A percentile compares a stretch with the other conserved stretches of the same genome.
These are phyloP conservation scores for Flammula alnicola DNA, from an alignment of 1,284 basidiomycete species.

Conservation along the genomic window DNA sequence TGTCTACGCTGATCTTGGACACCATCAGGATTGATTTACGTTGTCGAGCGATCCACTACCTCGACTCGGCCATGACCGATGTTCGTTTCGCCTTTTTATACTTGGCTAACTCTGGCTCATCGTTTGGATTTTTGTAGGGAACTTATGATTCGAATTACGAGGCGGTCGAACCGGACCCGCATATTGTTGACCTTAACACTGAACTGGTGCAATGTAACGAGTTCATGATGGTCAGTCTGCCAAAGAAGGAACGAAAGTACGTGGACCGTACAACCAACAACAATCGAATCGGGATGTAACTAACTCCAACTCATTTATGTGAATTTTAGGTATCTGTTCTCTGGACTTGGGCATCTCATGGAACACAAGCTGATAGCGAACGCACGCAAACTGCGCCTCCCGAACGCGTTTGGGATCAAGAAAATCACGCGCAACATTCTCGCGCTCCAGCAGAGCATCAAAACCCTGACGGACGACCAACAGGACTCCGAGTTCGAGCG, in stretches of 20 bases:
- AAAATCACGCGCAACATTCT: slow-evolving; percentile 93
- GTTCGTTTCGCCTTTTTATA: slow-evolving; percentile 43
- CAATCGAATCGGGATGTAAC: background rate
- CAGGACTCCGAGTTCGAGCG: slow-evolving; percentile 75
- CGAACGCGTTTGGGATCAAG: slow-evolving; percentile 81
- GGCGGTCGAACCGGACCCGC: slow-evolving; percentile 88
- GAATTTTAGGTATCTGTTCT: slow-evolving; percentile 76
- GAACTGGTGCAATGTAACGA: slow-evolving; percentile 84
- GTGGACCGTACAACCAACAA: slow-evolving; percentile 26
- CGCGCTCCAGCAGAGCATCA: slow-evolving; percentile 92
- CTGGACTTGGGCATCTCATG: slow-evolving; percentile 86
- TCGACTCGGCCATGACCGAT: slow-evolving; percentile 78
- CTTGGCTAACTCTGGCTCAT: slow-evolving; percentile 1
- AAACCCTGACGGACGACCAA: slow-evolving; percentile 70
- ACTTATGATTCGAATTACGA: slow-evolving; percentile 84
- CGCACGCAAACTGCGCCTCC: slow-evolving; percentile 72
- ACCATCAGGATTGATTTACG: slow-evolving; percentile 91
- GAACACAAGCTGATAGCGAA: slow-evolving; percentile 83
- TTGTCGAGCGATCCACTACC: slow-evolving; percentile 82
- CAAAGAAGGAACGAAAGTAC: slow-evolving; percentile 69
- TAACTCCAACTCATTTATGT: background rate
- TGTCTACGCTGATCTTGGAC: slow-evolving; percentile 86
- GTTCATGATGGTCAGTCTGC: slow-evolving; percentile 64
- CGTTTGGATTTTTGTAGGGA: slow-evolving; percentile 56
- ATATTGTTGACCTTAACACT: slow-evolving; percentile 87